Evolutionary conservation across 1,284 basidiomycete species (phyloP).

Genomic region (Paramarasmius palmivorus): DNA sequence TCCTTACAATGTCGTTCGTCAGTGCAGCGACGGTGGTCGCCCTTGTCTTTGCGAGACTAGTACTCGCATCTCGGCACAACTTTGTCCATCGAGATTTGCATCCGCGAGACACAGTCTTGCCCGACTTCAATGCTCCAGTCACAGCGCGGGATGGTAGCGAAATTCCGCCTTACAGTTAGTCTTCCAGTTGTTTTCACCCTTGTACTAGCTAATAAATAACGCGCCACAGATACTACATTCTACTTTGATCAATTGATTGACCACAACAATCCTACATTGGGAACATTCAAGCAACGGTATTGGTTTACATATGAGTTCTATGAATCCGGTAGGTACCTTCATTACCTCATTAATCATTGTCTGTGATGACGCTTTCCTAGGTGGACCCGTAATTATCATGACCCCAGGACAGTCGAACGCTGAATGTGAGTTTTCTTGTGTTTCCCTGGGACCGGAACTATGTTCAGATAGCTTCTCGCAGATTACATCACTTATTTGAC

Average conservation of each 20-base stretch:
- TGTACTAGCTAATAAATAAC: not conserved
- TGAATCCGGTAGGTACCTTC: constrained; percentile 40
- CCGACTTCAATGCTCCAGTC: too few species aligned
- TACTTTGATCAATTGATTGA: constrained; percentile 59
- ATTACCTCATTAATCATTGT: not conserved
- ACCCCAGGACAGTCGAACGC: constrained; percentile 48
- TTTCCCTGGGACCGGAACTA: not conserved
- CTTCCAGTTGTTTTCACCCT: too few species aligned
- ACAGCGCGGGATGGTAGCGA: constrained; percentile 42
- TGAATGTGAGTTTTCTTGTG: constrained; percentile 22
- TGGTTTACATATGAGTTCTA: constrained; percentile 69
- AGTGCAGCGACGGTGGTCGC: too few species aligned
- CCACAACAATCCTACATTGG: constrained; percentile 66
- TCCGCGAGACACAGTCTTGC: too few species aligned
- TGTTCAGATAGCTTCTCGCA: constrained; percentile 21
- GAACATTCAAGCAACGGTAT: constrained; percentile 75
- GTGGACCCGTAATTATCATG: constrained; percentile 66
- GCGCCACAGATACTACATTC: constrained; percentile 44
- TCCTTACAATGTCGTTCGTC: too few species aligned
- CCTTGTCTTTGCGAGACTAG: too few species aligned
- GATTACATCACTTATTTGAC: constrained; percentile 60
- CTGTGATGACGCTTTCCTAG: constrained; percentile 31
- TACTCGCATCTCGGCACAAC: too few species aligned
- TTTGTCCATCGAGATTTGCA: too few species aligned
- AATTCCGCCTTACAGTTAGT: constrained; percentile 39